Conservation (phyloP, 2,329 filamentous ascomycete species). For the Aspergillus neoniger region DNA sequence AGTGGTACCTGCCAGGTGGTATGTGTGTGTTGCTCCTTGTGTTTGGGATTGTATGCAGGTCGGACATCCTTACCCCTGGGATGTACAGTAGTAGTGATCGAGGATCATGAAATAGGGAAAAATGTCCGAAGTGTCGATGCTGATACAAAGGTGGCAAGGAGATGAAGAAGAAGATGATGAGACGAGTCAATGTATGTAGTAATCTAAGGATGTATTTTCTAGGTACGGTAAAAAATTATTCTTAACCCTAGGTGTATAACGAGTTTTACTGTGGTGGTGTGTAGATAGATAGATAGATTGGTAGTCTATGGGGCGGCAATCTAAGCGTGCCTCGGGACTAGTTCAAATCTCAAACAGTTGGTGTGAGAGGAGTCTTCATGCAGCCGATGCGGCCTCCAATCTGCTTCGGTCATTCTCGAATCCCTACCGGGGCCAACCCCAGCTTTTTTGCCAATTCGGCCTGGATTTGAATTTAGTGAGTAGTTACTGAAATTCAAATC, state of each 20-base stretch:
- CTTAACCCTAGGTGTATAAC: no score
- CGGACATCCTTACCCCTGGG: not conserved
- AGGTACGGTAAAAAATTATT: no score
- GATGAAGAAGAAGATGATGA: no score
- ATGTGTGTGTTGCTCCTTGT: not conserved
- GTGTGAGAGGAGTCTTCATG: conserved; percentile 19
- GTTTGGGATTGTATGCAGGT: not conserved
- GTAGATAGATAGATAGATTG: not conserved
- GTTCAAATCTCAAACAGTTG: conserved; percentile 21
- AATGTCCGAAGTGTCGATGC: no score
- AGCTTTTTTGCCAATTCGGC: conserved; percentile 8
- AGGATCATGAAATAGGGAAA: no score
- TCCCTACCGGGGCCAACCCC: conserved; percentile 15
- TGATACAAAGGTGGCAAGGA: no score
- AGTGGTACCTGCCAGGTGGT: not conserved
- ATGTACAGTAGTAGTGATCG: no score
- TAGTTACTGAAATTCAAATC: not conserved
- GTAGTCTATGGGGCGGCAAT: no score
- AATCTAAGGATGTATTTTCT: no score
- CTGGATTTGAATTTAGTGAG: not conserved
- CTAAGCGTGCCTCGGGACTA: conserved; percentile 9
- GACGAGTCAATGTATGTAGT: no score
- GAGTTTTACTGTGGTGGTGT: not conserved
- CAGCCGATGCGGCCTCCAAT: conserved; percentile 13
- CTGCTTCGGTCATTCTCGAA: conserved; percentile 9